Evolutionary conservation across 192 early-diverging fungal genomes (phyloP), one percentile per base, ranked within the genome.

Genomic region (Gryganskiella cystojenkinii): DNA sequence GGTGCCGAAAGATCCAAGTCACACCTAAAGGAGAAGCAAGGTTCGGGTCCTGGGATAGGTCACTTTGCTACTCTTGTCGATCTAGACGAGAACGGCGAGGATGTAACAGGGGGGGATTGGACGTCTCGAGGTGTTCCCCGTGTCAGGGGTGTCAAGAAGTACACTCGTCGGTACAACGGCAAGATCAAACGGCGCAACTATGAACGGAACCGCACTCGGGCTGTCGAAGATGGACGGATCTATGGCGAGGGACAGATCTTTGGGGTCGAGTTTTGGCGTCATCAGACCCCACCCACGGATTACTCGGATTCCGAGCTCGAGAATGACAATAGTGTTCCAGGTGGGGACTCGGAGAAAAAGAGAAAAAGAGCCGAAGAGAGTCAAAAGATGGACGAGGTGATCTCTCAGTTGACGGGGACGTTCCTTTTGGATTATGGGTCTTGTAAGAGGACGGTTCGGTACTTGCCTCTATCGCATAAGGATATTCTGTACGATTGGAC

Each of bases 121-220:
- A 52, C 19, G 8, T 37, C 55, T 33, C 52, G n/a, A 22, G 28
- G 51, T 1, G 19, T 71, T 25, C 45, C 45, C 7, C 30, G 54
- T 24, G 61, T 71, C 46, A 64, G 57, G 42, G 71, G 71, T 3
- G 71, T 74, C 22, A 61, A 67, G 17, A 74, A 74, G 34, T 74
- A 74, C 44, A 67, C 64, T 22, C 63, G 71, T 13, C 63, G 58
- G n/a, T 61, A 56, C 34, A 61, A 74, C 43, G 64, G 64, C 35
- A 56, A 50, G 43, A 37, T 53, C 6, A 63, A 50, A 24, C 60
- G 70, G 5, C 53, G 53, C 8, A 64, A 71, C 37, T 64, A 57
- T 43, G 61, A 56, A 17, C 51, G 47, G 25, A 34, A 25, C 37
- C 20, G n/a, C 19, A 30, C 34, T 0, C n/a, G 33, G 15, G 20